phyloP scores from a whole-genome alignment of 1,284 basidiomycete species.

The Ustilago hordei region DNA sequence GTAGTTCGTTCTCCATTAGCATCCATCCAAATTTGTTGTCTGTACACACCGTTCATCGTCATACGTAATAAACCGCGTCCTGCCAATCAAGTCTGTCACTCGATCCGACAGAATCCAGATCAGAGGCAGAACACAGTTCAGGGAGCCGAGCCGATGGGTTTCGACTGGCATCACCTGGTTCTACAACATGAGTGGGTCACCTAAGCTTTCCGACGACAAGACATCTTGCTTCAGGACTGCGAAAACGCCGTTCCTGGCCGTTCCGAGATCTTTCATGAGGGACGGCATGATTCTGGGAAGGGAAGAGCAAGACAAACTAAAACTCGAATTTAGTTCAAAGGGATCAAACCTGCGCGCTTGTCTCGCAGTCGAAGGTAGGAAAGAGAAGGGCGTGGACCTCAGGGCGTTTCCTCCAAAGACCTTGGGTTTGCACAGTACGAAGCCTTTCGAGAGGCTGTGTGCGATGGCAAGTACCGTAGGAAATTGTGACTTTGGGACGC shows the following conservation, averaged over 20 bases:
- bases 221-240: not conserved
- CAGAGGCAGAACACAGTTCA: not conserved
- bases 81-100: no score
- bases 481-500: not conserved
- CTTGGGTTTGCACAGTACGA: not conserved
- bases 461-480: not conserved
- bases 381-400: not conserved
- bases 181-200: not conserved
- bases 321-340: not conserved
- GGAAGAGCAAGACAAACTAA: not conserved
- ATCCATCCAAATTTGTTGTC: no score
- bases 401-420: not conserved
- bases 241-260: not conserved
- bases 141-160: not conserved
- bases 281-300: not conserved
- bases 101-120: no score
- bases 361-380: not conserved
- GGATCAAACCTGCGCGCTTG: not conserved
- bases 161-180: not conserved
- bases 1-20: no score
- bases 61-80: no score
- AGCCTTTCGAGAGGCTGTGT: constrained; percentile 1
- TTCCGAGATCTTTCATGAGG: constrained; percentile 1
- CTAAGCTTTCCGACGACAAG: not conserved
- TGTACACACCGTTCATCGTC: no score